Base-by-base conservation (phyloP, 768 basidiomycete species). In the Pleurotus eryngii region DNA sequence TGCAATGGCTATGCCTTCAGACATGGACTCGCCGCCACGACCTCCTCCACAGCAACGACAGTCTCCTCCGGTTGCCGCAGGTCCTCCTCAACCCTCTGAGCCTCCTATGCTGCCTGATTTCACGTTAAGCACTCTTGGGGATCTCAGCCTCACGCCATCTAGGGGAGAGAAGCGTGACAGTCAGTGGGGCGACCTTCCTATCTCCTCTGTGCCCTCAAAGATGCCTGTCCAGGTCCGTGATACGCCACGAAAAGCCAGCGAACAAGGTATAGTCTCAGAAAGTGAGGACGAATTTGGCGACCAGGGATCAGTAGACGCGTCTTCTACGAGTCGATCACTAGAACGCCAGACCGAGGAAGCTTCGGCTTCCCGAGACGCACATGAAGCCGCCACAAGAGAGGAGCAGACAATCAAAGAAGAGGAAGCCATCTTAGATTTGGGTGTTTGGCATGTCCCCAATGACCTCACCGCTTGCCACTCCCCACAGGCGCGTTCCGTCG, bases 131-230 rank as follows among this genome's bases (percentile, higher is more conserved):
- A 54, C 51, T 2, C 51, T 54, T 39, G 51, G 51, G 9, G 51
- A 54, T n/a, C 51, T 54, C 17, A 42, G 42, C 20, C 51, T 54
- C 14, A 54, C 51, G 18, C 51, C 51, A 8, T 54, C 51, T 18
- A 39, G 39, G 24, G 22, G n/a, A 12, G 51, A 54, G 22, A 54
- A 54, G 15, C 51, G 51, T 4, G 39, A 26, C 20, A 54, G 51
- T 22, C 51, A 54, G 24, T 54, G 51, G 51, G 51, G 51, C n/a
- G 51, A 54, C 37, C 39, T 54, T 20, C 38, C 51, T 46, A 72
- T 84, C 6, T 80, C 82, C 4, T 78, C 80, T 46, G 82, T 78
- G 3, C 78, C 81, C 1, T 76, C 75, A 7, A 76, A 77, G 6
- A 74, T 76, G 38, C 71, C 80, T 12, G 77, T 80, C 8, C 69